Evolutionary conservation across 345 rosid species (phyloP), one percentile per base, ranked within the genome.

Genomic region (Hevea brasiliensis): DNA sequence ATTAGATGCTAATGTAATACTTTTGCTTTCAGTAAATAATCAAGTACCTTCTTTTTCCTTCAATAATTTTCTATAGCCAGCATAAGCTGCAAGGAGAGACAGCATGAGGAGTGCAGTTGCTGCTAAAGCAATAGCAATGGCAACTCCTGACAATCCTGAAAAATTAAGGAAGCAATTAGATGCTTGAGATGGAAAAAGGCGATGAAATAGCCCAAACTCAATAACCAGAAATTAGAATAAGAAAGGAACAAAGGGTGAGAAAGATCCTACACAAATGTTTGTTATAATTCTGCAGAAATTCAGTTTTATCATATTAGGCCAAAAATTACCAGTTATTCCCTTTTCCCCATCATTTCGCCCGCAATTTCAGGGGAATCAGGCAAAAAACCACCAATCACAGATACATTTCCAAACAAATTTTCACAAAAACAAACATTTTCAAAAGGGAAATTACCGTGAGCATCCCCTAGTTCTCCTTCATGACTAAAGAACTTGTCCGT

Each of bases 1-100:
- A 68, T 10, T 27, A 3, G 27, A 20, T 24, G 51, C 37, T 50
- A 1, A 4, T 40, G 35, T 24, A 24, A 17, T 62, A 18, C 3
- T 61, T 15, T 3, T 11, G 7, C 17, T 68, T 27, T 5, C 24
- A 12, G 21, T 44, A 20, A 32, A 37, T n/a, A 9, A 32, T 17
- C 15, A n/a, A 53, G 17, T 77, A 86, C 90, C 90, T 82, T 72
- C 23, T 82, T 61, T 86, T 14, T 35, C 57, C 80, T 63, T 84
- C 9, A 72, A 73, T 5, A 74, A 17, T 66, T 75, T 82, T 41
- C 65, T 9, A 73, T 74, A 81, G 48, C 50, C 26, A 6, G 68
- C 79, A 77, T 84, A 82, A 75, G 72, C 77, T 50, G 72, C 81
- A 40, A 42, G 75, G 68, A 77, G 44, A n/a, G 67, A 79, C 45